Evolutionary conservation across 139 green algal species (phyloP).

Genomic region (Chlorella sp.): DNA sequence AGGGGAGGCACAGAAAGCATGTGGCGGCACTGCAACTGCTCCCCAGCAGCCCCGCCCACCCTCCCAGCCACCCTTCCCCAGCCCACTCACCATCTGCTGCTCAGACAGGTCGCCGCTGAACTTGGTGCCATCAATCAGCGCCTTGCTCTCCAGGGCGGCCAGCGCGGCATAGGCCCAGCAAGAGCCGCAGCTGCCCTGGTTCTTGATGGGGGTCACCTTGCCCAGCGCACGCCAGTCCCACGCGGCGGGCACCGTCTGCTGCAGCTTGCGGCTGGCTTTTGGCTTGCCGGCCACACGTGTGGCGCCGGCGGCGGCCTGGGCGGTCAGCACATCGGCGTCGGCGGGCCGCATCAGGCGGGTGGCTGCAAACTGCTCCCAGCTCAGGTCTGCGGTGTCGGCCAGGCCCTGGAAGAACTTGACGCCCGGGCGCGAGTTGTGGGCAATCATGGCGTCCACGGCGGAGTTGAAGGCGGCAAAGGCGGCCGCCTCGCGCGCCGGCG

Average conservation of each 20-base stretch:
- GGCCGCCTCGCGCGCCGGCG: not conserved
- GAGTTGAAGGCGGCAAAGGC: not conserved
- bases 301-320: not conserved
- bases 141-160: not conserved
- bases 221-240: not conserved
- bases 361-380: not conserved
- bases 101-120: not conserved
- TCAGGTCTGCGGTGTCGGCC: not conserved
- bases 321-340: no score
- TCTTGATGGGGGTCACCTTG: not conserved
- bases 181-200: conserved; percentile 12
- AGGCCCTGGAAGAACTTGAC: not conserved
- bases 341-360: not conserved
- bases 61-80: no score
- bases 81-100: not conserved
- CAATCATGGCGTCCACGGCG: no score
- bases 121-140: not conserved
- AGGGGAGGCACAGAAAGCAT: no score
- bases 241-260: not conserved
- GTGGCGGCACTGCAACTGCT: no score
- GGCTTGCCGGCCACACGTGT: not conserved
- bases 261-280: not conserved
- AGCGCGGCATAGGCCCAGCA: not conserved
- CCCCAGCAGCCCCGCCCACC: no score
- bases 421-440: not conserved